These are phyloP conservation scores for Penicillium oxalicum DNA, from an alignment of 2,329 filamentous ascomycete species.

Conservation along the genomic window DNA sequence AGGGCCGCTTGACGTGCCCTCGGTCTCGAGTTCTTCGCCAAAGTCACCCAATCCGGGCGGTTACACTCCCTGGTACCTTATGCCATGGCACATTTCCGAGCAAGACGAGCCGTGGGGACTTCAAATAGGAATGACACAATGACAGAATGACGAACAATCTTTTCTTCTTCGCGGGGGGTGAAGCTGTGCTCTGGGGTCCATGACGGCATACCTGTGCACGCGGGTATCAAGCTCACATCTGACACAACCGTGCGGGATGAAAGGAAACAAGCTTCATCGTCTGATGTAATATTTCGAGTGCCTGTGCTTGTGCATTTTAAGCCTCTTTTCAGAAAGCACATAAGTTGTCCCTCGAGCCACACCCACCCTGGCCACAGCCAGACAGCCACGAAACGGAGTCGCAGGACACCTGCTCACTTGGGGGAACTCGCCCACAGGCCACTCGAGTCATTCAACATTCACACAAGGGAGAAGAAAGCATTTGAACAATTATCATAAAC, in stretches of 20 bases:
- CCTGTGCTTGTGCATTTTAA: neutral
- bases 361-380: neutral
- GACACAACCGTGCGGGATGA: constrained; percentile 14
- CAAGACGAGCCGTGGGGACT: too few relatives aligned
- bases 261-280: neutral
- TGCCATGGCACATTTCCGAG: constrained; percentile 4
- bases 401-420: constrained; percentile 4
- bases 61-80: constrained; percentile 11
- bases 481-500: constrained; percentile 5
- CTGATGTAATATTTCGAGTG: constrained; percentile 3
- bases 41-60: constrained; percentile 11
- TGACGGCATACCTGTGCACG: constrained; percentile 19
- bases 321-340: too few relatives aligned
- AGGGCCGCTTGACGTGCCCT: too few relatives aligned
- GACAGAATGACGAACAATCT: constrained; percentile 13
- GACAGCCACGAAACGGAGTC: constrained; percentile 7
- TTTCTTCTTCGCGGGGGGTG: constrained; percentile 1
- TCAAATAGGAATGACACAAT: neutral
- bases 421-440: too few relatives aligned
- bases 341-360: too few relatives aligned
- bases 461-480: too few relatives aligned
- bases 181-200: constrained; percentile 12
- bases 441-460: too few relatives aligned
- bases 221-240: neutral
- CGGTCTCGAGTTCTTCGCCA: neutral